Percentiles rank a stretch among this genome's conserved stretches.
Evolutionary conservation across 495 filamentous ascomycete species (phyloP).

Genomic region (Xylaria palmicola): DNA sequence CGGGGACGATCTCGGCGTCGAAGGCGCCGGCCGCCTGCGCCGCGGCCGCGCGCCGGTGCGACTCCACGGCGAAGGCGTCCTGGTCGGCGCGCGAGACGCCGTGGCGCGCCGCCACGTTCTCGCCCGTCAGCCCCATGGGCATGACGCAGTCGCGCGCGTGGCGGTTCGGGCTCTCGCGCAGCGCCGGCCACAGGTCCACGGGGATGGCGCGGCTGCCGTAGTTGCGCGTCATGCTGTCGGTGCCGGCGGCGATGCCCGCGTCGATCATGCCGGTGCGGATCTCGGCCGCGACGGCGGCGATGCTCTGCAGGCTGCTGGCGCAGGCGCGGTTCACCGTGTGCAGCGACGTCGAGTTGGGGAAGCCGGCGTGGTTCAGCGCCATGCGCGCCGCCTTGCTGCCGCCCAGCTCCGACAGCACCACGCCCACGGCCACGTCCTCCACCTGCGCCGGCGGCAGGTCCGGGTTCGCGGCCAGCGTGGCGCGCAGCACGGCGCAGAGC

Average conservation of each 20-base stretch:
- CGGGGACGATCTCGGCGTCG: constrained; percentile 74
- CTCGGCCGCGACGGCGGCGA: constrained; percentile 67
- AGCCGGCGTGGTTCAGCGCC: constrained; percentile 80
- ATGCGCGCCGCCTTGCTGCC: constrained; percentile 89
- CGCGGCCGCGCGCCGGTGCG: constrained; percentile 66
- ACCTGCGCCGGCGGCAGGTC: constrained; percentile 70
- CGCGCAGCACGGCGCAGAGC: constrained; percentile 75
- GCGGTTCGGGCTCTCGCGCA: constrained; percentile 61
- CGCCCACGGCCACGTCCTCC: constrained; percentile 81
- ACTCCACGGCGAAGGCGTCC: constrained; percentile 76
- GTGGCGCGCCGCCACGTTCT: constrained; percentile 83
- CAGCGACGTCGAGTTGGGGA: constrained; percentile 67
- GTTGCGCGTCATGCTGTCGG: constrained; percentile 92
- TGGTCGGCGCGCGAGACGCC: constrained; percentile 72
- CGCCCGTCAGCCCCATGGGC: constrained; percentile 90
- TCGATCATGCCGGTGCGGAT: constrained; percentile 71
- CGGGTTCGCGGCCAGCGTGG: constrained; percentile 73
- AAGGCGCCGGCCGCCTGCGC: constrained; percentile 71
- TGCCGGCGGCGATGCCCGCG: constrained; percentile 82
- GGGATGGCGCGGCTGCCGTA: constrained; percentile 83
- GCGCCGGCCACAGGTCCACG: constrained; percentile 70
- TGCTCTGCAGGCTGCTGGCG: constrained; percentile 69
- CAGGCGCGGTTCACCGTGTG: constrained; percentile 89
- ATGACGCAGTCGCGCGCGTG: constrained; percentile 85
- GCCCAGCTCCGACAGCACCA: constrained; percentile 86